Conservation (phyloP, 192 early-diverging fungal species). For the Gaertneriomyces semiglobifer region DNA sequence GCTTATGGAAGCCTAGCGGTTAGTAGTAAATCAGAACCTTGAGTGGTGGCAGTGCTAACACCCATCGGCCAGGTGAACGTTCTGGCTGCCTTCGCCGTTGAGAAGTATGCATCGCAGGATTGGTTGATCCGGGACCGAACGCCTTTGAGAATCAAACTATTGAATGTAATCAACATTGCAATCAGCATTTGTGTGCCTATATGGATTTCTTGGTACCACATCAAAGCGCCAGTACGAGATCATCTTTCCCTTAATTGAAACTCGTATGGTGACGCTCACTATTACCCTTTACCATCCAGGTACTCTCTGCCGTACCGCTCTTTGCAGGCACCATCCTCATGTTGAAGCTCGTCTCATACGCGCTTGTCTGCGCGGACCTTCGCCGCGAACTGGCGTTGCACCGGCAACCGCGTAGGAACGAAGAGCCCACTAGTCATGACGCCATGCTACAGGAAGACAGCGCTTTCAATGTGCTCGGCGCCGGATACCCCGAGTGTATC, state of each 20-base stretch:
- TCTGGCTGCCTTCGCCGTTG: conserved; percentile 57
- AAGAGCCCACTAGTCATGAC: conserved; percentile 1
- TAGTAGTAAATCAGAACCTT: background rate
- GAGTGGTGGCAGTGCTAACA: too few relatives aligned
- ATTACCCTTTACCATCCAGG: conserved; percentile 3
- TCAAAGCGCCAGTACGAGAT: conserved; percentile 27
- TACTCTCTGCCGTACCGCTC: conserved; percentile 13
- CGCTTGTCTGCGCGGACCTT: conserved; percentile 73
- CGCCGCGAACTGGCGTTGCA: conserved; percentile 36
- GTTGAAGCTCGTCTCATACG: conserved; percentile 78
- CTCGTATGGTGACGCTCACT: conserved; percentile 3
- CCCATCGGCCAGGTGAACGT: conserved; percentile 38
- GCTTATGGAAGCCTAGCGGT: conserved; percentile 4
- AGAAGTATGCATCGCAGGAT: conserved; percentile 45
- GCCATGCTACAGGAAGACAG: background rate
- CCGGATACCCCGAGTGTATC: conserved; percentile 69
- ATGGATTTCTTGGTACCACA: conserved; percentile 25
- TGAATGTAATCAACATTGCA: conserved; percentile 17
- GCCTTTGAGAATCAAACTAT: conserved; percentile 11
- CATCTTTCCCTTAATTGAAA: background rate
- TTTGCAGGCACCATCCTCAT: conserved; percentile 63
- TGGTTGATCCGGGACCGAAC: background rate
- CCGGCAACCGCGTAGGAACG: background rate
- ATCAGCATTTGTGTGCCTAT: conserved; percentile 19
- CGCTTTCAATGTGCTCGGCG: background rate